These are phyloP conservation scores for Citrus cavaleriei DNA, from an alignment of 345 rosid genomes.

Conservation along the genomic window DNA sequence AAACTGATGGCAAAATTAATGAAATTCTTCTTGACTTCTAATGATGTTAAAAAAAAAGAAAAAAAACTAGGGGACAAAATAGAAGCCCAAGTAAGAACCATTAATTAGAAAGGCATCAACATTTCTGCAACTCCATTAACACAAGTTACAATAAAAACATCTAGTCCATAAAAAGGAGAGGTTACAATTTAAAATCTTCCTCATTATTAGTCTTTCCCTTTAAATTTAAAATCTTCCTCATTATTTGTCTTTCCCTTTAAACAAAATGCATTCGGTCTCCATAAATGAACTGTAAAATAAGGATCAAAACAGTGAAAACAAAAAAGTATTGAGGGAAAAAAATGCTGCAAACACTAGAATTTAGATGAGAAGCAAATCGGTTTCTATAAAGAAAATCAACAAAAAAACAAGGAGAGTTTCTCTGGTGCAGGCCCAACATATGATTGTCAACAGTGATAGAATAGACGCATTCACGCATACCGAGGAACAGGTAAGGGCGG, in stretches of 20 bases:
- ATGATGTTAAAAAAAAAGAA: neutral
- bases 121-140: neutral
- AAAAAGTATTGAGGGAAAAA: neutral
- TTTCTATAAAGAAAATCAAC: neutral
- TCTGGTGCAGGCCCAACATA: neutral
- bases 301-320: neutral
- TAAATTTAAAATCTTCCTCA: neutral
- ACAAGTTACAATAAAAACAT: neutral
- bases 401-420: neutral
- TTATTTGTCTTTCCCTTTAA: neutral
- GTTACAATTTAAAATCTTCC: neutral
- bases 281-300: neutral
- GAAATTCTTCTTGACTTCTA: neutral
- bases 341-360: neutral
- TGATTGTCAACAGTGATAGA: neutral
- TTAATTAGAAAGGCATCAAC: neutral
- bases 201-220: neutral
- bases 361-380: neutral
- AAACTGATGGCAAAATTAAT: neutral
- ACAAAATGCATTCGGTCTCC: neutral
- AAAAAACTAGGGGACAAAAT: neutral
- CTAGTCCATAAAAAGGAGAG: neutral
- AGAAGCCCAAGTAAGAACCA: neutral
- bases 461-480: constrained; percentile 35
- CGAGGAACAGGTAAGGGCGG: constrained; percentile 82